phyloP scores from a whole-genome alignment of 75 land plant genomes.

The Pinus taeda region DNA sequence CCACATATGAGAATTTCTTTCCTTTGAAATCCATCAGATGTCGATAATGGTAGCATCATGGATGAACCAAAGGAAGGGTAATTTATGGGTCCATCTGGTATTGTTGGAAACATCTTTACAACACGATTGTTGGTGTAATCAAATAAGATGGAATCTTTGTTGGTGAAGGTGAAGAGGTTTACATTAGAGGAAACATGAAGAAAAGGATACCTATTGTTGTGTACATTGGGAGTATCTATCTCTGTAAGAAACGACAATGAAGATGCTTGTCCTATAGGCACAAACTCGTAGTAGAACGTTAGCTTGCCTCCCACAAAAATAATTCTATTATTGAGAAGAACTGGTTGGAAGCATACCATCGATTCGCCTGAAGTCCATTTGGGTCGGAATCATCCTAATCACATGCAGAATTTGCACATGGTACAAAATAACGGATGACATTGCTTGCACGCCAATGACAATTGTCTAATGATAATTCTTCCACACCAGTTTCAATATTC shows the following conservation, averaged over 20 bases:
- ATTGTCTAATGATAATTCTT: no score
- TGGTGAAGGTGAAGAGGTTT: slow-evolving; percentile 54
- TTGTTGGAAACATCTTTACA: slow-evolving; percentile 23
- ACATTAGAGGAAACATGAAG: slow-evolving; percentile 40
- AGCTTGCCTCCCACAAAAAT: slow-evolving; percentile 59
- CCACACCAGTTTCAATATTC: no score
- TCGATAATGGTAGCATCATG: slow-evolving; percentile 17
- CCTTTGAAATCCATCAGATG: neutral
- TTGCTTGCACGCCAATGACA: no score
- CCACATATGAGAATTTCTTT: slow-evolving; percentile 69
- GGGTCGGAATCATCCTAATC: slow-evolving; percentile 39
- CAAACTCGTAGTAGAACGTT: slow-evolving; percentile 31
- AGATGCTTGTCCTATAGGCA: slow-evolving; percentile 19
- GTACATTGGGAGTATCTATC: neutral
- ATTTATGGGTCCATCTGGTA: slow-evolving; percentile 29
- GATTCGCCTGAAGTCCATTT: slow-evolving; percentile 10
- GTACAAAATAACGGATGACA: no score
- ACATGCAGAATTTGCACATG: neutral
- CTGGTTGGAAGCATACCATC: slow-evolving; percentile 50
- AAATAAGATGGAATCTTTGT: slow-evolving; percentile 52
- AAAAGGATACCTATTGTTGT: slow-evolving; percentile 48
- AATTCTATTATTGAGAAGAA: slow-evolving; percentile 46
- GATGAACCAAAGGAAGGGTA: slow-evolving; percentile 31
- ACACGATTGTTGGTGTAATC: slow-evolving; percentile 32
- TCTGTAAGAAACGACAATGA: slow-evolving; percentile 29